These are phyloP conservation scores for Volvox africanus DNA, from an alignment of 139 green algal genomes.

Conservation along the genomic window DNA sequence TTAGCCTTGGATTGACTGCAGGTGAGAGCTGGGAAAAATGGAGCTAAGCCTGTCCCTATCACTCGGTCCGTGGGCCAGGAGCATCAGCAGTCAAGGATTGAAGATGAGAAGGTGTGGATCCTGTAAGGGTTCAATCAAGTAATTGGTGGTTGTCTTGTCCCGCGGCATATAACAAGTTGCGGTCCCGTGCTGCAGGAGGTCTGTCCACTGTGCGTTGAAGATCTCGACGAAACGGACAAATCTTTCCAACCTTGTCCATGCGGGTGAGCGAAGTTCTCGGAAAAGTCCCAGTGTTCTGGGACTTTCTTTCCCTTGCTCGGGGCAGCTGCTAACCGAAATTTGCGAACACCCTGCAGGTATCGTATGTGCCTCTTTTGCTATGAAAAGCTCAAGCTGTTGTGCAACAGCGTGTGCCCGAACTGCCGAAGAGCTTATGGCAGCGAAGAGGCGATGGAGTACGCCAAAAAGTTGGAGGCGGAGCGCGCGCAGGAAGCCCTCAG, in stretches of 20 bases:
- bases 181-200: background rate
- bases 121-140: background rate
- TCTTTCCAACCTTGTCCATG: slow-evolving; percentile 70
- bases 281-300: background rate
- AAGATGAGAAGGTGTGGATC: slow-evolving; percentile 1
- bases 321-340: background rate
- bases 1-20: background rate
- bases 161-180: background rate
- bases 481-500: slow-evolving; percentile 11
- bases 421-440: slow-evolving; percentile 66
- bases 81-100: background rate
- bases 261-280: slow-evolving; percentile 54
- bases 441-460: slow-evolving; percentile 39
- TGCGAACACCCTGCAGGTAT: slow-evolving; percentile 52
- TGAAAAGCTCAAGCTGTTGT: slow-evolving; percentile 66
- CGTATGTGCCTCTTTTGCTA: slow-evolving; percentile 75
- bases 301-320: slow-evolving; percentile 12
- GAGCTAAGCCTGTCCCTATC: background rate
- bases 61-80: slow-evolving; percentile 15
- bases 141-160: background rate
- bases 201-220: slow-evolving; percentile 74
- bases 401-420: slow-evolving; percentile 63
- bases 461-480: slow-evolving; percentile 33
- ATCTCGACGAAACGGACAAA: slow-evolving; percentile 68
- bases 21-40: slow-evolving; percentile 33